Conservation (phyloP, 306 rosid genomes). For the Abrus pulchellus region DNA sequence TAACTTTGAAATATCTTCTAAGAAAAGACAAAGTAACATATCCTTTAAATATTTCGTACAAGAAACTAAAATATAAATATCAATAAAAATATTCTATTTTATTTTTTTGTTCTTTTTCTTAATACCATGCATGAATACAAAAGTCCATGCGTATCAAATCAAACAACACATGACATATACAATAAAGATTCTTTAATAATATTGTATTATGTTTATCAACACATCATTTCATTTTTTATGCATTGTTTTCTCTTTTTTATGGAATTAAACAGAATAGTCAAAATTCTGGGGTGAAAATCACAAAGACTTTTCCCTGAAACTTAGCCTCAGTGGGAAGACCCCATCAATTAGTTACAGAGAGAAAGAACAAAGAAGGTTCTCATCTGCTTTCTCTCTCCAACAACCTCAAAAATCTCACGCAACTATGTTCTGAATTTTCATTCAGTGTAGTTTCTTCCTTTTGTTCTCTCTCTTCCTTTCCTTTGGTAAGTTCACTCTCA, state of each 20-base stretch:
- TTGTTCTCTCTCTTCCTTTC: constrained; percentile 25
- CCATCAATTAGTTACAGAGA: neutral
- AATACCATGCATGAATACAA: neutral
- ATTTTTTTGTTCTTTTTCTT: neutral
- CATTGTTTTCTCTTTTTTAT: neutral
- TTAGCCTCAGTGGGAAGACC: neutral
- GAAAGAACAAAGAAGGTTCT: neutral
- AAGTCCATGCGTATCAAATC: neutral
- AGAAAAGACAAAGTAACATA: neutral
- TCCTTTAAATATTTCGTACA: neutral
- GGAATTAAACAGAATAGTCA: neutral
- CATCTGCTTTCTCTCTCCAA: constrained; percentile 32
- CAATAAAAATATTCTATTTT: neutral
- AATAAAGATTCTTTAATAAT: neutral
- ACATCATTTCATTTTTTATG: neutral
- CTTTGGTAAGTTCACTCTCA: constrained; percentile 39
- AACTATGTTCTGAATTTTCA: constrained; percentile 29
- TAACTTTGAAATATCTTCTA: neutral
- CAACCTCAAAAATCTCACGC: constrained; percentile 21
- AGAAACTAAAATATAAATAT: neutral
- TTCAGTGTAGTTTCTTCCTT: constrained; percentile 15
- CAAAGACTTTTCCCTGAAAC: neutral
- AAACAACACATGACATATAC: neutral
- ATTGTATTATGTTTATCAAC: neutral
- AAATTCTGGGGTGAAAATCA: constrained; percentile 5